phyloP scores from a whole-genome alignment of 176 grass and related monocot species.

The Bolboschoenus planiculmis region DNA sequence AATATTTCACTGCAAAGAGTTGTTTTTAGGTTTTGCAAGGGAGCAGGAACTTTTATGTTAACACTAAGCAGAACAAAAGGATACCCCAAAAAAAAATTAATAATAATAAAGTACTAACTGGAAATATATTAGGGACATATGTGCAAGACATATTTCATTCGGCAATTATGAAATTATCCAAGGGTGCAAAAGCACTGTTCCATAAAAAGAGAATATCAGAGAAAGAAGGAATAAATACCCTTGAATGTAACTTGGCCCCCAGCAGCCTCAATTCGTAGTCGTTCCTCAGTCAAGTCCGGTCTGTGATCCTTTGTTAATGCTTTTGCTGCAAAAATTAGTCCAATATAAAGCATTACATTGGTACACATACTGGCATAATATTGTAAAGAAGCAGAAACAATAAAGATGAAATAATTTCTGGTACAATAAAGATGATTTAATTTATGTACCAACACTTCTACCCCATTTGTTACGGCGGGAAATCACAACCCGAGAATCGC shows the following conservation, averaged over 20 bases:
- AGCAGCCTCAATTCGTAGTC: constrained; percentile 11
- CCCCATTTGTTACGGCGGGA: neutral
- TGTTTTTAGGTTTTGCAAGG: neutral
- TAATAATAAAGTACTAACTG: neutral
- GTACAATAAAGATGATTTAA: neutral
- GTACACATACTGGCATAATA: too few relatives aligned
- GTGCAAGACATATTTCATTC: neutral
- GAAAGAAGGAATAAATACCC: neutral
- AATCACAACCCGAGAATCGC: constrained; percentile 14
- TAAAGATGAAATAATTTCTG: neutral
- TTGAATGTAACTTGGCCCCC: constrained; percentile 19
- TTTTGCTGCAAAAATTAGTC: constrained; percentile 10
- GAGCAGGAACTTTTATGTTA: neutral
- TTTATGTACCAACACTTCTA: neutral
- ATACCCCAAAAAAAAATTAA: neutral
- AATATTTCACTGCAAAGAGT: too few relatives aligned
- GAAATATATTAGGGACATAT: neutral
- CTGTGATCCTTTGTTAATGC: constrained; percentile 22
- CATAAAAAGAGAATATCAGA: neutral
- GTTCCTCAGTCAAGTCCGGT: constrained; percentile 5
- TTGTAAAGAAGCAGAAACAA: too few relatives aligned
- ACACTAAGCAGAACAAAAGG: neutral
- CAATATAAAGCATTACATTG: neutral
- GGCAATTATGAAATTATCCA: neutral
- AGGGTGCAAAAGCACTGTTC: neutral